Percentiles rank a stretch among this genome's conserved stretches.
These are phyloP conservation scores for Cryptococcus floricola DNA, from an alignment of 1,284 basidiomycete genomes.

Conservation along the genomic window DNA sequence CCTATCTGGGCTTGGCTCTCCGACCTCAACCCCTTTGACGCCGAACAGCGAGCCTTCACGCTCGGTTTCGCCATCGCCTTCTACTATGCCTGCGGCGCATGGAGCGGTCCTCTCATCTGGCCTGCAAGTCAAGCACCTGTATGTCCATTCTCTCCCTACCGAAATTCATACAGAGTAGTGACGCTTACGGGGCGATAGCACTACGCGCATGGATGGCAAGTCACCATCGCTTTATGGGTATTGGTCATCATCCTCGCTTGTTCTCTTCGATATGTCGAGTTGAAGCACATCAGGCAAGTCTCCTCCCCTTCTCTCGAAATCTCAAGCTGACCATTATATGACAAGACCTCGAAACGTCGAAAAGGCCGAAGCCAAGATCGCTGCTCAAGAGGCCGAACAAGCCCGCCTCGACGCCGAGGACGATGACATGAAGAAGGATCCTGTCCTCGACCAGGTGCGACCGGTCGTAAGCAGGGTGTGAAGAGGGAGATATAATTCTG, in stretches of 20 bases:
- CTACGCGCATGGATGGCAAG: constrained; percentile 38
- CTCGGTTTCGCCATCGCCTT: constrained; percentile 29
- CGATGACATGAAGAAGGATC: constrained; percentile 11
- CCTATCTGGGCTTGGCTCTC: constrained; percentile 42
- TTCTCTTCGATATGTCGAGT: constrained; percentile 20
- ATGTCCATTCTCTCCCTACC: not conserved
- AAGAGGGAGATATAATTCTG: not conserved
- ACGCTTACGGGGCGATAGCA: constrained; percentile 13
- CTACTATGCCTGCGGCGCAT: constrained; percentile 23
- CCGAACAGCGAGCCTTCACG: constrained; percentile 42
- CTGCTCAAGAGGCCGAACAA: constrained; percentile 5
- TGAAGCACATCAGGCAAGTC: constrained; percentile 25
- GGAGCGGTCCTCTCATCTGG: constrained; percentile 43
- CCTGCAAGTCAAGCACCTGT: constrained; percentile 32
- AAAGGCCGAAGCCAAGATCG: constrained; percentile 19
- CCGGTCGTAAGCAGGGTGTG: not conserved
- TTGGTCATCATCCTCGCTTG: constrained; percentile 26
- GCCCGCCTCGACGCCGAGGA: constrained; percentile 2
- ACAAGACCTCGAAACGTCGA: constrained; percentile 25
- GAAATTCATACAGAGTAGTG: not conserved
- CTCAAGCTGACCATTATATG: not conserved
- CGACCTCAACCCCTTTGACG: constrained; percentile 40
- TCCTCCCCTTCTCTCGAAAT: too few relatives aligned
- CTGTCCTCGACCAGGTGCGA: not conserved
- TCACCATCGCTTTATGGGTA: constrained; percentile 34